Base-by-base conservation (phyloP, 176 grass and related monocot genomes). In the Elymus sibiricus region DNA sequence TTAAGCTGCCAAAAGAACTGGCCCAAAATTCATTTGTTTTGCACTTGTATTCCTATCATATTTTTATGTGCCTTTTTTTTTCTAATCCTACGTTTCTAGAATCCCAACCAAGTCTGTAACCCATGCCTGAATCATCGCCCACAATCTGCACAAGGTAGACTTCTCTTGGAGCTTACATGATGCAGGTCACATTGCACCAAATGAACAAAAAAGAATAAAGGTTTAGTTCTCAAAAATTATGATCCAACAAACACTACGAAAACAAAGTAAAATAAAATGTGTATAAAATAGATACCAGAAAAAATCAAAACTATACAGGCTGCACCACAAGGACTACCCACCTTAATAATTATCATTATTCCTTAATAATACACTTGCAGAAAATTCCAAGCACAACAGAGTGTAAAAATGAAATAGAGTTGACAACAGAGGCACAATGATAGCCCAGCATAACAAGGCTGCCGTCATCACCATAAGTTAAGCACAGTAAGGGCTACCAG, bases 261-360 rank as follows among this genome's bases (percentile, higher is more conserved):
- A 42, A 6, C 1, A 6, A 21, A 58, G 8, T 2, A 26, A 12
- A 53, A 13, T 3, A 49, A 39, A 49, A 9, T 2, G 2, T 5
- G 11, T 53, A 0, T 53, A 47, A 34, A 22, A 22, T 31, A 22
- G 8, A 8, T 5, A 43, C 9, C 7, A 25, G 53, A 5, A 53
- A 53, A 7, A 1, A 1, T 16, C 22, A 3, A 16, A 64, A 74
- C 76, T 81, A 63, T 84, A 76, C 76, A 80, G 44, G 70, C 40
- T 85, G 82, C 89, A 91, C 70, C 82, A 71, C 64, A 88, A 85
- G 78, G 70, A 69, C 81, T 84, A 61, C 62, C 77, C 69, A 78
- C 63, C 51, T 88, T 70, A 77, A 42, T 22, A 89, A 86, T 49
- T 55, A 85, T 77, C 27, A 70, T 88, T 55, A 51, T 75, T 72